These are phyloP conservation scores for Phalaenopsis aphrodite DNA, from an alignment of 106 monocot species.

Conservation along the genomic window DNA sequence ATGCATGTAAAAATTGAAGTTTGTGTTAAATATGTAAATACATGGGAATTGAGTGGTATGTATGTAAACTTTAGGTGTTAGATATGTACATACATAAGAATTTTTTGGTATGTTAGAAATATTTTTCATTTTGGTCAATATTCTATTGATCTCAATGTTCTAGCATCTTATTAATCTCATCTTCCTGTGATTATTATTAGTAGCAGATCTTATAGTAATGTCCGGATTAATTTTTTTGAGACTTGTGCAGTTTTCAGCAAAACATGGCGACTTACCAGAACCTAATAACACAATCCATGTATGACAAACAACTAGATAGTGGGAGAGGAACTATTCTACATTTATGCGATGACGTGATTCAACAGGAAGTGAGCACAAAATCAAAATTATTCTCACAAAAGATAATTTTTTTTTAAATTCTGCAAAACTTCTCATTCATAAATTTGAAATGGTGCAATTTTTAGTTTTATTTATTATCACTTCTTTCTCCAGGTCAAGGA, in stretches of 20 bases:
- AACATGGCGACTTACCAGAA: constrained; percentile 88
- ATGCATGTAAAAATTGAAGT: no score
- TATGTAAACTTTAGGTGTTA: no score
- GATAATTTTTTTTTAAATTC: not conserved
- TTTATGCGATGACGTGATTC: constrained; percentile 94
- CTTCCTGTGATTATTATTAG: constrained; percentile 1
- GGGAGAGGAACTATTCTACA: constrained; percentile 91
- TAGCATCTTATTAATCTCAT: not conserved
- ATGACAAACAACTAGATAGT: constrained; percentile 95
- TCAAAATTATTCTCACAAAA: not conserved
- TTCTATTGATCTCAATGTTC: not conserved
- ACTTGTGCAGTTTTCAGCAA: constrained; percentile 63
- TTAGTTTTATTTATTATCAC: not conserved
- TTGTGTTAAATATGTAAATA: no score
- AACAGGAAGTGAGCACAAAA: constrained; percentile 72
- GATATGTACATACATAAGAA: no score
- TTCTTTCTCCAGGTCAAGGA: constrained; percentile 68
- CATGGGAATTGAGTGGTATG: no score
- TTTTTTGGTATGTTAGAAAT: not conserved
- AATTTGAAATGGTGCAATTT: not conserved
- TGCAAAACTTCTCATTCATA: not conserved
- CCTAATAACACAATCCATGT: constrained; percentile 91
- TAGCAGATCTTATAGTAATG: not conserved
- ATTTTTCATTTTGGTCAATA: no score
- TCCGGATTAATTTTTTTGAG: not conserved